A percentile compares a stretch with the other conserved stretches of the same genome.
These are phyloP conservation scores for Capronia coronata DNA, from an alignment of 2,329 filamentous ascomycete genomes.

Conservation along the genomic window DNA sequence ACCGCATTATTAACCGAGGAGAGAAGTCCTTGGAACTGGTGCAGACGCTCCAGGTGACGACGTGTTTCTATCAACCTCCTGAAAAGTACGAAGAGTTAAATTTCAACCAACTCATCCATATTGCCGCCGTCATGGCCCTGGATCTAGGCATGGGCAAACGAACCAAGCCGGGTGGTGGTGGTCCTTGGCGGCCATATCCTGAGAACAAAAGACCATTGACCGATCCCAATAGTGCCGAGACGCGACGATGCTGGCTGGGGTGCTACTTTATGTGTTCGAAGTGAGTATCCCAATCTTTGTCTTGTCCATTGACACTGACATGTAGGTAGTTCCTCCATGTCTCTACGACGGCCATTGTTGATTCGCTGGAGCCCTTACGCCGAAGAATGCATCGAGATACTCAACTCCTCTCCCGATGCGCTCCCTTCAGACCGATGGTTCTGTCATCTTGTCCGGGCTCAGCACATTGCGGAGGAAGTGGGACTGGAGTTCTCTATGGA, in stretches of 20 bases:
- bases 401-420: conserved; percentile 52
- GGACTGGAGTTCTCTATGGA: conserved; percentile 61
- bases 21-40: conserved; percentile 79
- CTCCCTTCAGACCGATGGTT: conserved; percentile 52
- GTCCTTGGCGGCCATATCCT: conserved; percentile 37
- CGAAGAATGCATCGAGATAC: conserved; percentile 54
- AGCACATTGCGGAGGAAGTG: conserved; percentile 62
- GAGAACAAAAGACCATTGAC: conserved; percentile 34
- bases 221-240: conserved; percentile 51
- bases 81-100: conserved; percentile 80
- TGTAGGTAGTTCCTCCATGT: conserved; percentile 48
- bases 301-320: conserved; percentile 4
- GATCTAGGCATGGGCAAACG: conserved; percentile 69
- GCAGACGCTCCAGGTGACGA: conserved; percentile 66
- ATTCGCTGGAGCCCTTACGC: conserved; percentile 58
- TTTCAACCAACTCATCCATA: conserved; percentile 80
- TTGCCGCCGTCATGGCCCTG: conserved; percentile 73
- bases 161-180: conserved; percentile 35
- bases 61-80: conserved; percentile 81
- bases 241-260: conserved; percentile 53
- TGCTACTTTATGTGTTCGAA: conserved; percentile 57
- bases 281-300: conserved; percentile 32
- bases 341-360: conserved; percentile 52
- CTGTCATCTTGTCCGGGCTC: conserved; percentile 53
- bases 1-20: conserved; percentile 66